These are phyloP conservation scores for Neurospora sp. DNA, from an alignment of 495 filamentous ascomycete genomes.

Conservation along the genomic window DNA sequence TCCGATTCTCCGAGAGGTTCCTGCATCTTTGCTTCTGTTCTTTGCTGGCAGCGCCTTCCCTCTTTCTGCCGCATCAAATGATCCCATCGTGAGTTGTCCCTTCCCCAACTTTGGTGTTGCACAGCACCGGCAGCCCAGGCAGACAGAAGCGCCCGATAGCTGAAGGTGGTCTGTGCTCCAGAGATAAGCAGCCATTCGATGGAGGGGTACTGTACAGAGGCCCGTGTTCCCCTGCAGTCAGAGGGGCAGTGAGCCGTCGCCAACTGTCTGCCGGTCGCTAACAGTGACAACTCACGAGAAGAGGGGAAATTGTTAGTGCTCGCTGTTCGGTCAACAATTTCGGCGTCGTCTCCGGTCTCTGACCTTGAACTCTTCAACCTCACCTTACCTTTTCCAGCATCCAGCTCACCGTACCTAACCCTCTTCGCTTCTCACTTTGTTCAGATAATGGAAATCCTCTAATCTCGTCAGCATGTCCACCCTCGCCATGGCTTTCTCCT, in stretches of 20 bases:
- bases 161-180: background rate
- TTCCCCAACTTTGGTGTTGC: background rate
- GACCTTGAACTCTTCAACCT: background rate
- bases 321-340: background rate
- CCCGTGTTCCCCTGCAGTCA: background rate
- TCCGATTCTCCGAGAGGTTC: background rate
- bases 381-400: background rate
- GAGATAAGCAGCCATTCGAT: background rate
- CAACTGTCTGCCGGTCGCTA: background rate
- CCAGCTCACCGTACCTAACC: background rate
- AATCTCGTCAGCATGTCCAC: background rate
- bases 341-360: background rate
- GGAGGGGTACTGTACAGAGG: background rate
- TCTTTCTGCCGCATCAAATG: background rate
- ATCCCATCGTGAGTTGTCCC: background rate
- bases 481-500: background rate
- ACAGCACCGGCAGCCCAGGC: background rate
- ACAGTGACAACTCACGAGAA: background rate
- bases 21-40: background rate
- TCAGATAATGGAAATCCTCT: background rate
- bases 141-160: background rate
- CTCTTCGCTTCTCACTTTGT: background rate
- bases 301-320: background rate
- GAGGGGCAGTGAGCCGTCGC: background rate
- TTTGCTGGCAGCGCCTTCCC: background rate